Percentiles rank a stretch among this genome's conserved stretches.
These are phyloP conservation scores for Mycena crocata DNA, from an alignment of 768 basidiomycete species.

Conservation along the genomic window DNA sequence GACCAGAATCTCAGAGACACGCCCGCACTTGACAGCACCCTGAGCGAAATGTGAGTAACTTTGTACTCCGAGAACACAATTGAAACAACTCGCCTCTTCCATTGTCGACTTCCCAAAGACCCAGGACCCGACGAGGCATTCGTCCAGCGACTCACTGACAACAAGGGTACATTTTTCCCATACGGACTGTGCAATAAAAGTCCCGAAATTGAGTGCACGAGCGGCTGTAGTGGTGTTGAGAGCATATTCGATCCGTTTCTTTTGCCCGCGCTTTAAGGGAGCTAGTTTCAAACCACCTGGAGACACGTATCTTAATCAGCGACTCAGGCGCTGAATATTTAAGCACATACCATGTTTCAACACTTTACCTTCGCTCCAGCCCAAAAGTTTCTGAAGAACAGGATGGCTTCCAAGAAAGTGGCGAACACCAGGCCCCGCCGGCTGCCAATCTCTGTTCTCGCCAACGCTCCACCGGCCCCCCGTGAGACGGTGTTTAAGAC, in stretches of 20 bases:
- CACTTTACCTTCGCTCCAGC: neutral
- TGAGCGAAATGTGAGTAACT: neutral
- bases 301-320: neutral
- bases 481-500: neutral
- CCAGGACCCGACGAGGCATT: constrained; percentile 4
- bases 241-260: neutral
- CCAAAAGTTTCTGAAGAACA: neutral
- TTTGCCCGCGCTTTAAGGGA: neutral
- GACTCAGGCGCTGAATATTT: neutral
- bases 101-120: neutral
- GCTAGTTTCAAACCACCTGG: neutral
- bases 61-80: neutral
- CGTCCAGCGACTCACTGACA: neutral
- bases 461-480: neutral
- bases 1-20: neutral
- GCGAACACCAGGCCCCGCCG: neutral
- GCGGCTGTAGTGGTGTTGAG: neutral
- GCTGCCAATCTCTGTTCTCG: neutral
- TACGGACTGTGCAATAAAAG: neutral
- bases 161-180: neutral
- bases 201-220: neutral
- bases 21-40: neutral
- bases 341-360: neutral
- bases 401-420: neutral
- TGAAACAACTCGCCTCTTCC: neutral